Evolutionary conservation across 495 filamentous ascomycete species (phyloP).

Genomic region (Glarea lozoyensis): DNA sequence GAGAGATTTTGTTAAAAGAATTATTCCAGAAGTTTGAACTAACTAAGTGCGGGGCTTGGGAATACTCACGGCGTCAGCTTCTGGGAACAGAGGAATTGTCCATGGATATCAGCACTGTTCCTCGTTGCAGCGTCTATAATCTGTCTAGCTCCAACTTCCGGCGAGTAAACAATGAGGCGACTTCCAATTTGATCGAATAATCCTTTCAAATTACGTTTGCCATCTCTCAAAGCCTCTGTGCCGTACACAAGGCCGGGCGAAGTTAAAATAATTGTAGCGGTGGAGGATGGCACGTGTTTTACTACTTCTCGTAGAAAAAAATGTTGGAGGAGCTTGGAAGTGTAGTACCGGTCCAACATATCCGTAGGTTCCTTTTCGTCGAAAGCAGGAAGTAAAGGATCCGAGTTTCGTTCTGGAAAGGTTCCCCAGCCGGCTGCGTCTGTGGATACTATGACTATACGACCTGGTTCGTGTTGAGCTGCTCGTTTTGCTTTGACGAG

Average conservation of each 20-base stretch:
- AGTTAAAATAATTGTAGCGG: conserved; percentile 35
- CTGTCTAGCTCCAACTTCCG: conserved; percentile 25
- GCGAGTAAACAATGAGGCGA: conserved; percentile 20
- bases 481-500: conserved; percentile 27
- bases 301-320: conserved; percentile 31
- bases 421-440: conserved; percentile 11
- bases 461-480: conserved; percentile 5
- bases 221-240: conserved; percentile 24
- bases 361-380: not conserved
- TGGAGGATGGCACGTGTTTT: conserved; percentile 27
- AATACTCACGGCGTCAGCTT: conserved; percentile 32
- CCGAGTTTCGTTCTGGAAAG: not conserved
- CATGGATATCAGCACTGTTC: conserved; percentile 33
- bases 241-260: conserved; percentile 33
- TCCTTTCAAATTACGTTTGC: conserved; percentile 6
- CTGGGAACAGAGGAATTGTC: conserved; percentile 30
- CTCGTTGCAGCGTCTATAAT: conserved; percentile 29
- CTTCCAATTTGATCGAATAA: conserved; percentile 15
- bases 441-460: conserved; percentile 31
- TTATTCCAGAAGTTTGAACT: conserved; percentile 14
- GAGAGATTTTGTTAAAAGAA: not conserved
- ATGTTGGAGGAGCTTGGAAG: conserved; percentile 30
- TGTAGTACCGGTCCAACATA: conserved; percentile 27
- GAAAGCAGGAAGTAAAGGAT: not conserved
- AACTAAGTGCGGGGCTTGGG: no score